These are phyloP conservation scores for Yamadazyma olivae DNA, from an alignment of 805 yeast genomes.

Conservation along the genomic window DNA sequence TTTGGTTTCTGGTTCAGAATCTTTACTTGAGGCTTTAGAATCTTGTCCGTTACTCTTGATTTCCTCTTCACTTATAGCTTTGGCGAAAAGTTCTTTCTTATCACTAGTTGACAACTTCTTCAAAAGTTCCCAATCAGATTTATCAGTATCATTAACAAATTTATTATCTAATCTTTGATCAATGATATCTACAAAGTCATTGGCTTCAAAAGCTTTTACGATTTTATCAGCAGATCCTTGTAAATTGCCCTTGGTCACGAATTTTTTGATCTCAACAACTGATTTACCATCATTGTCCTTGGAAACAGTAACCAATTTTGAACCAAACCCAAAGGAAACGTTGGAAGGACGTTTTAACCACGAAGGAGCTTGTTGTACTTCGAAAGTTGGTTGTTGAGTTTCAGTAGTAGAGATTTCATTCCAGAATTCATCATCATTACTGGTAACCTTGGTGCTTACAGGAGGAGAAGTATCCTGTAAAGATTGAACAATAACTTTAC, in stretches of 20 bases:
- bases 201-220: slow-evolving; percentile 53
- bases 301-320: slow-evolving; percentile 65
- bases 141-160: slow-evolving; percentile 27
- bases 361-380: slow-evolving; percentile 75
- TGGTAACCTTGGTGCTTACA: slow-evolving; percentile 38
- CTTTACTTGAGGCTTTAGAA: too few species aligned
- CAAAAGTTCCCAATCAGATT: slow-evolving; percentile 66
- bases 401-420: slow-evolving; percentile 66
- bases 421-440: slow-evolving; percentile 78
- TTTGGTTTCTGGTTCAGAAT: slow-evolving; percentile 1
- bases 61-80: slow-evolving; percentile 14
- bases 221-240: slow-evolving; percentile 39
- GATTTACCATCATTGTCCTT: slow-evolving; percentile 41
- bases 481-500: slow-evolving; percentile 75
- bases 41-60: slow-evolving; percentile 5
- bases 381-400: slow-evolving; percentile 69
- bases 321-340: slow-evolving; percentile 91
- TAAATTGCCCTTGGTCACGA: slow-evolving; percentile 34
- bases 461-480: slow-evolving; percentile 81
- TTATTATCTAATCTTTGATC: slow-evolving; percentile 46
- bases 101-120: slow-evolving; percentile 50
- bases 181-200: slow-evolving; percentile 54
- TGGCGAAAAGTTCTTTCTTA: slow-evolving; percentile 45
- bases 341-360: slow-evolving; percentile 79
- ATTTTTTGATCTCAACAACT: slow-evolving; percentile 40